Conservation (phyloP, 2,329 filamentous ascomycete genomes). For the Sporothrix dimorphospora region DNA sequence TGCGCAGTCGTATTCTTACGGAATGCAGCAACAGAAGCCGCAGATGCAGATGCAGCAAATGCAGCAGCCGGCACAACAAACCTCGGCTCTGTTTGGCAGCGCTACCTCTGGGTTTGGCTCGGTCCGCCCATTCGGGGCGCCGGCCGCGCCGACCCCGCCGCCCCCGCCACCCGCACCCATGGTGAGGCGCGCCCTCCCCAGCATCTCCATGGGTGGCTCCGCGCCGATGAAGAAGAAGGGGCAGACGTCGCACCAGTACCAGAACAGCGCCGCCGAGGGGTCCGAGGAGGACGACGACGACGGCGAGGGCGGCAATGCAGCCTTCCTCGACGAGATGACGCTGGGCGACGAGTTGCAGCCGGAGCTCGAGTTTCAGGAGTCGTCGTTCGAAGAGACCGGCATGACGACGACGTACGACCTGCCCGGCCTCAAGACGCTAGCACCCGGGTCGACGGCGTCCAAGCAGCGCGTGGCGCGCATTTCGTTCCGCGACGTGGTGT, state of each 20-base stretch:
- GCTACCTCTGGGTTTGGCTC: background rate
- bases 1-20: background rate
- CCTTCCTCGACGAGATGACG: slow-evolving; percentile 31
- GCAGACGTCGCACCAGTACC: background rate
- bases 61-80: slow-evolving; percentile 1
- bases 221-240: background rate
- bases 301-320: background rate
- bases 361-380: slow-evolving; percentile 54
- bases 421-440: slow-evolving; percentile 59
- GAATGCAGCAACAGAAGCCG: background rate
- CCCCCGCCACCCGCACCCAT: background rate
- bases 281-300: background rate
- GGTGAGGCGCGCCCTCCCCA: background rate
- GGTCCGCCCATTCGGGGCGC: background rate
- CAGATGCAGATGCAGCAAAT: slow-evolving; percentile 18
- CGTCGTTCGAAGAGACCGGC: slow-evolving; percentile 60
- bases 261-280: background rate
- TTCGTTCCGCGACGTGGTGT: slow-evolving; percentile 50
- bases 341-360: slow-evolving; percentile 35
- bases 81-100: background rate
- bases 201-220: background rate
- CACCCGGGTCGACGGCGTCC: slow-evolving; percentile 53
- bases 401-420: slow-evolving; percentile 65
- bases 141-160: background rate
- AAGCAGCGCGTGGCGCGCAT: slow-evolving; percentile 65